Conservation (phyloP, 2,329 filamentous ascomycete species). For the Trichophyton benhamiae region DNA sequence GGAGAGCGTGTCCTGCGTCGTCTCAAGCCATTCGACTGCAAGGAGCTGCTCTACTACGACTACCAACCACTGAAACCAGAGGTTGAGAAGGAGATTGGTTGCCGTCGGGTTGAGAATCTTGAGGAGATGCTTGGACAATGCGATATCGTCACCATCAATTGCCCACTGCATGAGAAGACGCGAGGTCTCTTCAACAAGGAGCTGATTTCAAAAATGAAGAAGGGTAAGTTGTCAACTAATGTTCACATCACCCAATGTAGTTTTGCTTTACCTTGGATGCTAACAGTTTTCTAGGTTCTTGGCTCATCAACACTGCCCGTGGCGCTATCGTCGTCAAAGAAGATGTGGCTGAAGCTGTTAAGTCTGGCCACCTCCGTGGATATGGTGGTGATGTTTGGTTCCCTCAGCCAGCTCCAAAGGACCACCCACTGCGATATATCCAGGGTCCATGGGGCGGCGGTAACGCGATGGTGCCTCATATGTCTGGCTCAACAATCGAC, state of each 20-base stretch:
- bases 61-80: slow-evolving; percentile 87
- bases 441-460: slow-evolving; percentile 93
- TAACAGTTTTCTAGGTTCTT: slow-evolving; percentile 49
- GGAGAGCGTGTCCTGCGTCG: slow-evolving; percentile 94
- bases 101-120: slow-evolving; percentile 72
- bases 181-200: slow-evolving; percentile 97
- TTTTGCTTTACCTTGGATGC: background rate
- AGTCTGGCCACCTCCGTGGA: slow-evolving; percentile 59
- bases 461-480: slow-evolving; percentile 98
- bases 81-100: slow-evolving; percentile 89
- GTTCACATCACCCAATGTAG: background rate
- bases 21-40: slow-evolving; percentile 97
- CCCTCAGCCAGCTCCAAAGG: slow-evolving; percentile 88
- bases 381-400: slow-evolving; percentile 58
- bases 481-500: slow-evolving; percentile 97
- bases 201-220: slow-evolving; percentile 97
- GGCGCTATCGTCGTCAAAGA: slow-evolving; percentile 99
- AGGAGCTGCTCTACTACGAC: slow-evolving; percentile 98
- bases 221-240: slow-evolving; percentile 43
- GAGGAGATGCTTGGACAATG: slow-evolving; percentile 92
- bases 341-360: slow-evolving; percentile 87
- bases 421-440: slow-evolving; percentile 84
- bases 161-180: slow-evolving; percentile 97
- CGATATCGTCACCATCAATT: slow-evolving; percentile 98
- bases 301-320: slow-evolving; percentile 97